Evolutionary conservation across 345 rosid genomes (phyloP), one percentile per base, ranked within the genome.

Genomic region (Rhodamnia argentea): DNA sequence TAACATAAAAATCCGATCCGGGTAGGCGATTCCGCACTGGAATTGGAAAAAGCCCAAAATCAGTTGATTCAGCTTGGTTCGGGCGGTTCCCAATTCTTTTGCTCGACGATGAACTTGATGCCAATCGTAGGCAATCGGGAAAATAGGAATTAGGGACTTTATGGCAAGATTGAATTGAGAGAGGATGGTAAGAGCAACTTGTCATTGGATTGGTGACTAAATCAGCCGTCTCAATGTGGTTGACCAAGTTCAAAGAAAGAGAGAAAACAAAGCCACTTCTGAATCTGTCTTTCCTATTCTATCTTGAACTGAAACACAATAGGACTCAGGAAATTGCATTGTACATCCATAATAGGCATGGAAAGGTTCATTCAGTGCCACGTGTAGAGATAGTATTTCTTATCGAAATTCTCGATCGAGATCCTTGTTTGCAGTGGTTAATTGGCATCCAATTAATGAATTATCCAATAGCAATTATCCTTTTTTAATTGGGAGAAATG

Each of bases 81-180:
- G 9, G 51, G 11, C 12, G 51, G 7, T 47, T 47, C 51, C 10
- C 51, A 47, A 10, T 10, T 47, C 51, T 47, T 47, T 47, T 47
- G 51, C 51, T 0, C 51, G 7, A 9, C 51, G 51, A 9, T 9
- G 24, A 16, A 44, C 44, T 64, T 32, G 47, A 70, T 1, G 23
- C 42, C 13, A 10, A 64, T 4, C 1, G 1, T 16, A 0, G 1
- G 12, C 1, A 0, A 16, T 32, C 1, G 0, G 2, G 47, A 37
- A 18, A 9, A 16, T 0, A 4, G 7, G 13, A 22, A 40, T 24
- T 70, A 3, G 13, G 32, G 78, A 70, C 37, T 18, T 5, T 9
- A 11, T 9, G 78, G 26, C 1, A 0, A 18, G 11, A 18, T 70
- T 6, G 23, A 16, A 24, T 37, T 1, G 23, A 29, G 76, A 64